Evolutionary conservation across 768 basidiomycete genomes (phyloP).

Genomic region (Boletus speciosus): DNA sequence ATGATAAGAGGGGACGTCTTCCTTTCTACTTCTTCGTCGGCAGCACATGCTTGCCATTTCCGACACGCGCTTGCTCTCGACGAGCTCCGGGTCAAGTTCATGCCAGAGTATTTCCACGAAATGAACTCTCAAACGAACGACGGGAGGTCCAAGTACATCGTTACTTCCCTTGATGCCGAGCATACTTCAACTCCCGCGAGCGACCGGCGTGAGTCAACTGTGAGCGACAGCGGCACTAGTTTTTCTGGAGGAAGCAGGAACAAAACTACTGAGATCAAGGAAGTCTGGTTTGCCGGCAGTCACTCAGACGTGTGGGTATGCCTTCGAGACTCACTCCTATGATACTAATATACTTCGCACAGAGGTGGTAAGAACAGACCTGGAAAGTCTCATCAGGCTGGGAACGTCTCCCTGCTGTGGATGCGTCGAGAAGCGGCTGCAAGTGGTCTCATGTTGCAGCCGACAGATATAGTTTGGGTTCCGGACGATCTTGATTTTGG

Average conservation of each 20-base stretch:
- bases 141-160: conserved; percentile 9
- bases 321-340: background rate
- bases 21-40: conserved; percentile 56
- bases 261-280: conserved; percentile 37
- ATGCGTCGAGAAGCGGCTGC: conserved; percentile 32
- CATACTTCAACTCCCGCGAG: background rate
- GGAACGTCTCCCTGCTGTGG: conserved; percentile 31
- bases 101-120: conserved; percentile 39
- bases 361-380: conserved; percentile 26
- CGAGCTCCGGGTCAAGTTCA: conserved; percentile 58
- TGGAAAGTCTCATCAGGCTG: conserved; percentile 18
- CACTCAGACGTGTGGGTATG: conserved; percentile 34
- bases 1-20: conserved; percentile 42
- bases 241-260: background rate
- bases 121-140: conserved; percentile 21
- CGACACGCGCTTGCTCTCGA: conserved; percentile 67
- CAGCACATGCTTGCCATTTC: conserved; percentile 54
- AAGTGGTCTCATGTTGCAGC: conserved; percentile 25
- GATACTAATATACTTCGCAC: background rate
- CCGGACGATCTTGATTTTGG: conserved; percentile 26
- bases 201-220: background rate
- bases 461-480: conserved; percentile 27
- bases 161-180: background rate
- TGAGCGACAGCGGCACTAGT: background rate
- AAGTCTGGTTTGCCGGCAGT: conserved; percentile 64